Base-by-base conservation (phyloP, 225 moss, liverwort and hornwort species). In the Lunularia cruciata region DNA sequence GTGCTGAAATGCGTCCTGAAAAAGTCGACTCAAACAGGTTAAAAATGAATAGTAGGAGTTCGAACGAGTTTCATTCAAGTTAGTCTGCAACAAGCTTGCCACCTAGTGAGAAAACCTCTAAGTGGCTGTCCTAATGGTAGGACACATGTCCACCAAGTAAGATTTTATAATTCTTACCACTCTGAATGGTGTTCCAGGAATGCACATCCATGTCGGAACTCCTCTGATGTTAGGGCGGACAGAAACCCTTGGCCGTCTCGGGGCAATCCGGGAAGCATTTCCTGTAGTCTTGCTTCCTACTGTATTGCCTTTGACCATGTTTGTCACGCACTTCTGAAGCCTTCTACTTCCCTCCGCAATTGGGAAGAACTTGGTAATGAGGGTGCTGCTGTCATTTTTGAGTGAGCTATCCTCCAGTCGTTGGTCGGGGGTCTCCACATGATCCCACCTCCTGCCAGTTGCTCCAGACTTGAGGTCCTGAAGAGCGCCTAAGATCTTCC, bases 1-100 rank as follows among this genome's bases (percentile, higher is more conserved):
- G 57, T 98, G 78, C 79, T 93, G 89, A 82, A 98, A 98, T 35
- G 93, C 91, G 83, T 98, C 98, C 96, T 98, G 81, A 23, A 72
- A 67, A 16, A n/a, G n/a, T n/a, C n/a, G n/a, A 27, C 12, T 8
- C 42, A 60, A n/a, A 27, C 23, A 42, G 23, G n/a, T 62, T 26
- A n/a, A n/a, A n/a, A n/a, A n/a, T n/a, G n/a, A n/a, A n/a, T n/a
- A n/a, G n/a, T n/a, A n/a, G n/a, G n/a, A n/a, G n/a, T n/a, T n/a
- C n/a, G n/a, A n/a, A n/a, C n/a, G n/a, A n/a, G n/a, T n/a, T n/a
- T n/a, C n/a, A n/a, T n/a, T n/a, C n/a, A n/a, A n/a, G n/a, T n/a
- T n/a, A n/a, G n/a, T n/a, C n/a, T n/a, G n/a, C n/a, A n/a, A n/a
- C n/a, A n/a, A n/a, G n/a, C n/a, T n/a, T n/a, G n/a, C n/a, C n/a